Conservation (phyloP, 2,329 filamentous ascomycete genomes). For the Sphaerulina populicola region DNA sequence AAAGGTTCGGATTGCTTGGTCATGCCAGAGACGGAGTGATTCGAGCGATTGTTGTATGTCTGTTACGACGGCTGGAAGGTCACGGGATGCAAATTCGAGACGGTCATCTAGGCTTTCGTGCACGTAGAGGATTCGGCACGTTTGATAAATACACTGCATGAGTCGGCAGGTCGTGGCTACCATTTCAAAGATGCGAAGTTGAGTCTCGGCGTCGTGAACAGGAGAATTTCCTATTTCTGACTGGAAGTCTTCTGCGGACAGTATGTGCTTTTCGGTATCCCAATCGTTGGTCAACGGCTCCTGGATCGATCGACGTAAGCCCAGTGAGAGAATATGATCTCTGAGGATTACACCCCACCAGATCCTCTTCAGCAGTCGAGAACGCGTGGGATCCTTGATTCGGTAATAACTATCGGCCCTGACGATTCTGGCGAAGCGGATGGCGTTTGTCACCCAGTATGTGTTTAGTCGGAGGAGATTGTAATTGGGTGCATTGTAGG, state of each 20-base stretch:
- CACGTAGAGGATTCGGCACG: constrained; percentile 15
- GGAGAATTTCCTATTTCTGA: constrained; percentile 18
- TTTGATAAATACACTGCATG: constrained; percentile 17
- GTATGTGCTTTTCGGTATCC: constrained; percentile 17
- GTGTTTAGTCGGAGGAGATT: constrained; percentile 20
- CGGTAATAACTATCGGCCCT: constrained; percentile 17
- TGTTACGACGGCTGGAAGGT: constrained; percentile 10
- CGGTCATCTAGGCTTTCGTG: constrained; percentile 20
- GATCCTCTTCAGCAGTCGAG: constrained; percentile 17
- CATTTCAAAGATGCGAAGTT: constrained; percentile 20
- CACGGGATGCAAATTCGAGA: constrained; percentile 14
- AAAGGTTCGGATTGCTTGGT: constrained; percentile 17
- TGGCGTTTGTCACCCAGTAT: constrained; percentile 21
- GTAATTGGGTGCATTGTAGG: constrained; percentile 19
- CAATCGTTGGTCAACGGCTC: constrained; percentile 14
- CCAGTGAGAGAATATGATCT: constrained; percentile 19
- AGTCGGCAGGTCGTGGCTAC: constrained; percentile 16
- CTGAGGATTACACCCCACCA: constrained; percentile 22
- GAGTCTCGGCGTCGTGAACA: constrained; percentile 20
- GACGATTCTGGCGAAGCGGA: constrained; percentile 19
- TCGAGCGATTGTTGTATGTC: constrained; percentile 16
- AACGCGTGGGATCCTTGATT: constrained; percentile 15
- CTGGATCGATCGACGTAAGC: constrained; percentile 16
- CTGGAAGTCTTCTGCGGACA: constrained; percentile 17
- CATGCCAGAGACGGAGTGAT: constrained; percentile 17